These are phyloP conservation scores for Agrocybe praecox DNA, from an alignment of 768 basidiomycete species.

Conservation along the genomic window DNA sequence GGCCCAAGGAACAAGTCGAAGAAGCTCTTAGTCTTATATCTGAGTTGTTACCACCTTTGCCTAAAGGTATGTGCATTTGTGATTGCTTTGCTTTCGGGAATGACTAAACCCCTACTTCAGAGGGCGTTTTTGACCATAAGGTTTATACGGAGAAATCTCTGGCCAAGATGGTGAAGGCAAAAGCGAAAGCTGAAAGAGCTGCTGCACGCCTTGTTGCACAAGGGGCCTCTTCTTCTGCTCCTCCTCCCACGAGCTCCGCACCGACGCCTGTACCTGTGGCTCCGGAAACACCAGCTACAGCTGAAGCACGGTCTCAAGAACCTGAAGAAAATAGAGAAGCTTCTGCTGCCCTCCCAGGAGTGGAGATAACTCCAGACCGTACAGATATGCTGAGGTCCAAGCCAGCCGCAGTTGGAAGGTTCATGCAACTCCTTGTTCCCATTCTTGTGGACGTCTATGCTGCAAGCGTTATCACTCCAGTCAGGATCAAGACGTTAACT, in stretches of 20 bases:
- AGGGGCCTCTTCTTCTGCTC: conserved; percentile 22
- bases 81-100: not conserved
- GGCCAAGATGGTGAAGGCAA: conserved; percentile 74
- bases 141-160: conserved; percentile 87
- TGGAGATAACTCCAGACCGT: conserved; percentile 50
- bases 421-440: conserved; percentile 88
- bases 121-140: conserved; percentile 95
- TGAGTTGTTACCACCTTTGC: conserved; percentile 91
- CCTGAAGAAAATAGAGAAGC: conserved; percentile 39
- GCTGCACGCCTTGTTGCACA: conserved; percentile 62
- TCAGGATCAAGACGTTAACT: conserved; percentile 87
- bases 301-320: conserved; percentile 35
- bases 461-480: conserved; percentile 89
- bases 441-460: conserved; percentile 98
- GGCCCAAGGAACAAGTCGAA: conserved; percentile 97
- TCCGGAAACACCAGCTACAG: conserved; percentile 22
- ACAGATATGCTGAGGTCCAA: conserved; percentile 77
- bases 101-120: conserved; percentile 38
- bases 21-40: conserved; percentile 88
- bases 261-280: conserved; percentile 25
- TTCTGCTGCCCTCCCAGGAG: conserved; percentile 32
- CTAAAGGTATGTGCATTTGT: conserved; percentile 64
- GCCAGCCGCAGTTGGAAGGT: conserved; percentile 76
- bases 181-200: conserved; percentile 80
- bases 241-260: conserved; percentile 14